phyloP scores from a whole-genome alignment of 2,329 filamentous ascomycete genomes.

The Talaromyces sp. region DNA sequence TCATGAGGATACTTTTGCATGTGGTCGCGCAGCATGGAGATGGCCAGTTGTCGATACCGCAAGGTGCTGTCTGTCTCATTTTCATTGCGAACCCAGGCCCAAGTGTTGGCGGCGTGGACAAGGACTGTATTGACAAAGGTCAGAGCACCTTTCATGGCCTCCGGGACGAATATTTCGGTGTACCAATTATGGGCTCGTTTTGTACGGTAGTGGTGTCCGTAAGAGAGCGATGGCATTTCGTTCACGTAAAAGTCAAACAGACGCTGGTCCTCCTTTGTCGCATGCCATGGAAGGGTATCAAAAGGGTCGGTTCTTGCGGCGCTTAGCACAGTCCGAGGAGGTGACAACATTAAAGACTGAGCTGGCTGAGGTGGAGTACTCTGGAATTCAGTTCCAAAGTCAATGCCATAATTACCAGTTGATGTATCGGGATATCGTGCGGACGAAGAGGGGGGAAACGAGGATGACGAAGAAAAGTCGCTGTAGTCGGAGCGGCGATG shows the following conservation, averaged over 20 bases:
- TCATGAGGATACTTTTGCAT: slow-evolving; percentile 28
- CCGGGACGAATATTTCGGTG: slow-evolving; percentile 34
- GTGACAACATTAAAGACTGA: slow-evolving; percentile 17
- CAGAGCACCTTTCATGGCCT: slow-evolving; percentile 37
- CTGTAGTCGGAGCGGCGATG: neutral
- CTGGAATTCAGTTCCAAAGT: slow-evolving; percentile 5
- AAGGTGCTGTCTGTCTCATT: slow-evolving; percentile 28
- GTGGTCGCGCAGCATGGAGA: slow-evolving; percentile 32
- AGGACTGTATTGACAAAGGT: slow-evolving; percentile 37
- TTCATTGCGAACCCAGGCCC: slow-evolving; percentile 34
- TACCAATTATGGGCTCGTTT: slow-evolving; percentile 37
- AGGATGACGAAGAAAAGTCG: neutral
- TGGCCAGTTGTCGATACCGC: slow-evolving; percentile 28
- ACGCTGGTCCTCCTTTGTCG: slow-evolving; percentile 28
- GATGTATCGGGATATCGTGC: neutral
- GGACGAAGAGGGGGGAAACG: neutral
- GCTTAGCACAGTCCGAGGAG: slow-evolving; percentile 27
- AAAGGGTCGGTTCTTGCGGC: slow-evolving; percentile 37
- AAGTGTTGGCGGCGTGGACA: slow-evolving; percentile 36
- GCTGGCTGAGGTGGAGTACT: slow-evolving; percentile 10
- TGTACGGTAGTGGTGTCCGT: slow-evolving; percentile 32
- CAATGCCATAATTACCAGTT: neutral
- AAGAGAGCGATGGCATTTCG: slow-evolving; percentile 37
- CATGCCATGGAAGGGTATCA: slow-evolving; percentile 30
- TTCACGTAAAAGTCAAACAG: slow-evolving; percentile 40